Base-by-base conservation (phyloP, 345 rosid species). In the Trapa bicornis region DNA sequence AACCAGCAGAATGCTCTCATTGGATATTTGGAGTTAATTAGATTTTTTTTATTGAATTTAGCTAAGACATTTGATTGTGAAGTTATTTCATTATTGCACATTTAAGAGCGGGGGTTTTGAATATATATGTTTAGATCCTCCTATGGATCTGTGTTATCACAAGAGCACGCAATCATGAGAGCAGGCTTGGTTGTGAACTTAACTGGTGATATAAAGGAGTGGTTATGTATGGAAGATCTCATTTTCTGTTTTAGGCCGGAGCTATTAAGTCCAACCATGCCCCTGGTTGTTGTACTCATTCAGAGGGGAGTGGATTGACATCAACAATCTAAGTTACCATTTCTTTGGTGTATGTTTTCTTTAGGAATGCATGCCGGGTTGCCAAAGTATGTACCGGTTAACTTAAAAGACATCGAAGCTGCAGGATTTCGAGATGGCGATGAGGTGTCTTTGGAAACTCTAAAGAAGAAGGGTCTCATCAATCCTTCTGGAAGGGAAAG, bases 401-500 rank as follows among this genome's bases (percentile, higher is more conserved):
- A 89, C 80, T 75, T 93, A 48, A 89, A 87, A 76, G 84, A 84
- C 79, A 83, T 94, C 37, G 91, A 80, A 71, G 78, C 81, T 68
- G 89, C 92, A 37, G 95, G 92, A 70, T 94, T 90, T 75, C 76
- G 78, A 68, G 96, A 93, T 32, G 98, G 97, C 16, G 96, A 85
- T 64, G 97, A 89, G 83, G 96, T 89, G 11, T 93, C 94, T 32
- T 32, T 90, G 68, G 96, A 88, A 80, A 83, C 82, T 66, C 70
- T 93, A 77, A 84, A 82, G 83, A 73, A 74, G 70, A 93, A 80
- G 77, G 84, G 92, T 65, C 79, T 93, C 80, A 93, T 93, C 64
- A 93, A 90, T 66, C 98, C 97, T 68, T 88, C 98, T 16, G 97
- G 98, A 72, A 84, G 97, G 72, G 98, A 93, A 80, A 82, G 91